Evolutionary conservation across 306 rosid species (phyloP).

Genomic region (Casuarina glauca): DNA sequence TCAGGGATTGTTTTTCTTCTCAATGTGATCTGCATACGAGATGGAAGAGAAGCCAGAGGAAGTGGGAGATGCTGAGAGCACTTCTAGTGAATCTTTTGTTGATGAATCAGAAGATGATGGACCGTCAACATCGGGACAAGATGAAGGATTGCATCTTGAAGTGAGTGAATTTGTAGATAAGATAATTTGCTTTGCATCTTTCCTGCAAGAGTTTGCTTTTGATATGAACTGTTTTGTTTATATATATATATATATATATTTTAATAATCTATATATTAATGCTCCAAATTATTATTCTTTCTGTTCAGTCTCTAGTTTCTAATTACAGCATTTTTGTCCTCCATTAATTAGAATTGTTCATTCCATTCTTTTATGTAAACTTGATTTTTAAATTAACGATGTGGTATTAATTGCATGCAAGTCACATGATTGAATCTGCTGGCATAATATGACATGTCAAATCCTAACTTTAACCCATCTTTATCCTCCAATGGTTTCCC

Average conservation of each 20-base stretch:
- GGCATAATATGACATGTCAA: not conserved
- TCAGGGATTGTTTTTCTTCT: slow-evolving; percentile 16
- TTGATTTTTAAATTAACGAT: not conserved
- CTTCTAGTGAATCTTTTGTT: slow-evolving; percentile 59
- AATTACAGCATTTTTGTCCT: not conserved
- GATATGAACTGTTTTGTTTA: not conserved
- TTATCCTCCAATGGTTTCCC: not conserved
- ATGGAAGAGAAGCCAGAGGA: slow-evolving; percentile 66
- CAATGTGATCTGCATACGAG: slow-evolving; percentile 30
- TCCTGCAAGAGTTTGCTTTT: not conserved
- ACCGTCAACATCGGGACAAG: slow-evolving; percentile 59
- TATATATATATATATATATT: not conserved
- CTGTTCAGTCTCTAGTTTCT: not conserved
- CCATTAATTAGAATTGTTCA: not conserved
- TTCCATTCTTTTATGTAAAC: not conserved
- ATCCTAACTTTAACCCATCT: not conserved
- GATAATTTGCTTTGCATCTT: slow-evolving; percentile 1
- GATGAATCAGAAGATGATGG: slow-evolving; percentile 69
- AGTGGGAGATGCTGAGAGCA: slow-evolving; percentile 56
- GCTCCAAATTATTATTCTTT: not conserved
- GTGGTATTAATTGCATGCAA: not conserved
- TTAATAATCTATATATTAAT: not conserved
- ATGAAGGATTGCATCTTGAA: slow-evolving; percentile 50
- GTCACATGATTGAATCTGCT: not conserved
- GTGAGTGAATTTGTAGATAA: slow-evolving; percentile 35